Percentiles rank a stretch among this genome's conserved stretches.
phyloP scores from a whole-genome alignment of 441 rosid genomes.

The Flueggea neowawraea region DNA sequence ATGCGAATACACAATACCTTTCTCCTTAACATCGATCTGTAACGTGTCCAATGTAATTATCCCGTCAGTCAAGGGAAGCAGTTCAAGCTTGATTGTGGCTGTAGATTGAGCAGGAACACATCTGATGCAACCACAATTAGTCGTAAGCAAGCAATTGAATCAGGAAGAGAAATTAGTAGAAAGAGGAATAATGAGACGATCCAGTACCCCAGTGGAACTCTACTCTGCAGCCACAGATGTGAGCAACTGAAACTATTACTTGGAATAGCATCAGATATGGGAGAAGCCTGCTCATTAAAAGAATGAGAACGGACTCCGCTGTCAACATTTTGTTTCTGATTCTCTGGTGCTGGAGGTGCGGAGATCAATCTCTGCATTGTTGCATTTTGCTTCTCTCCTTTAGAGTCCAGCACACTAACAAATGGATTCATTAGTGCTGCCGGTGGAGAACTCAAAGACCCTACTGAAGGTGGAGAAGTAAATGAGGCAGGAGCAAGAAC shows the following conservation, averaged over 20 bases:
- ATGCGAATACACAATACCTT: slow-evolving; percentile 48
- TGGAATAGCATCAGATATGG: slow-evolving; percentile 63
- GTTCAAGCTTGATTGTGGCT: slow-evolving; percentile 88
- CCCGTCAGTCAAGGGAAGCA: slow-evolving; percentile 97
- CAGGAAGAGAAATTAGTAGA: slow-evolving; percentile 10
- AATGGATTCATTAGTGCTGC: slow-evolving; percentile 62
- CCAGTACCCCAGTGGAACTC: slow-evolving; percentile 96
- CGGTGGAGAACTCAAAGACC: slow-evolving; percentile 83
- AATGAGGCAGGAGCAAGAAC: slow-evolving; percentile 96
- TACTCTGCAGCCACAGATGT: slow-evolving; percentile 98
- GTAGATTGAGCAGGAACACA: slow-evolving; percentile 89
- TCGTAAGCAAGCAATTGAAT: slow-evolving; percentile 14
- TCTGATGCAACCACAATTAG: slow-evolving; percentile 42
- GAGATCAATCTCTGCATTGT: slow-evolving; percentile 21
- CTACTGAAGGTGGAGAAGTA: slow-evolving; percentile 81
- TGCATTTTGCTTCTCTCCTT: slow-evolving; percentile 34
- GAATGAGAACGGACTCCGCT: slow-evolving; percentile 35
- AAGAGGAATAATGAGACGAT: slow-evolving; percentile 1
- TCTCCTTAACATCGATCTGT: slow-evolving; percentile 89
- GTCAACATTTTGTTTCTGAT: slow-evolving; percentile 34
- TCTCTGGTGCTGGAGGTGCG: slow-evolving; percentile 33
- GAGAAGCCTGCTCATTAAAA: slow-evolving; percentile 35
- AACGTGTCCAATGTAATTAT: slow-evolving; percentile 88
- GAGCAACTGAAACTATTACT: slow-evolving; percentile 70
- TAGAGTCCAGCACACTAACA: slow-evolving; percentile 56